phyloP scores from a whole-genome alignment of 2,329 filamentous ascomycete species.

The Penicillium olsonii region DNA sequence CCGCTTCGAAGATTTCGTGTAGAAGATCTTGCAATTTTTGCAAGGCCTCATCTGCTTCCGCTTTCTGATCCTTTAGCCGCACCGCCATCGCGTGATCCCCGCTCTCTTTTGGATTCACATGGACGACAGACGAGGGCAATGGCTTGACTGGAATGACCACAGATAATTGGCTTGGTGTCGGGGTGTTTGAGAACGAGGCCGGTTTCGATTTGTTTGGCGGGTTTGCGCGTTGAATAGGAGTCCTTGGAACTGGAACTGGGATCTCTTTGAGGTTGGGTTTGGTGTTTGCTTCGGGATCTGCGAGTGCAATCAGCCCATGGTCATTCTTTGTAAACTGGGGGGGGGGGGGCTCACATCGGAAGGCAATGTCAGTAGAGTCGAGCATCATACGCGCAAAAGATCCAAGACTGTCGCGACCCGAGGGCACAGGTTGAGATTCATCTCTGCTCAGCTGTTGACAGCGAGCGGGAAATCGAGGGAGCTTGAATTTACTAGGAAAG shows the following conservation, averaged over 20 bases:
- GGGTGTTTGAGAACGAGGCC: constrained; percentile 38
- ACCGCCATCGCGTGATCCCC: constrained; percentile 60
- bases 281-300: constrained; percentile 37
- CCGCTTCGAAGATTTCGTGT: constrained; percentile 72
- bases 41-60: constrained; percentile 75
- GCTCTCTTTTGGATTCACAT: constrained; percentile 49
- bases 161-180: constrained; percentile 40
- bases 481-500: constrained; percentile 44
- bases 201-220: constrained; percentile 47
- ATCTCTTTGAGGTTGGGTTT: constrained; percentile 22
- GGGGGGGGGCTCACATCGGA: constrained; percentile 44
- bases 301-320: constrained; percentile 11
- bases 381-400: constrained; percentile 59
- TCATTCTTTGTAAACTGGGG: background rate
- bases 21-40: constrained; percentile 70
- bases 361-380: constrained; percentile 47
- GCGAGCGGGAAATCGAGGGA: constrained; percentile 32
- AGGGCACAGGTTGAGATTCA: constrained; percentile 21
- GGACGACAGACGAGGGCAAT: constrained; percentile 40
- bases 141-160: constrained; percentile 52
- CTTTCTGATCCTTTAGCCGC: constrained; percentile 71
- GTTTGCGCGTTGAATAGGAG: constrained; percentile 25
- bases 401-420: constrained; percentile 44
- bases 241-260: constrained; percentile 23
- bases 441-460: constrained; percentile 19